Conservation (phyloP, 768 basidiomycete genomes). For the Coprinellus aureogranulatus region DNA sequence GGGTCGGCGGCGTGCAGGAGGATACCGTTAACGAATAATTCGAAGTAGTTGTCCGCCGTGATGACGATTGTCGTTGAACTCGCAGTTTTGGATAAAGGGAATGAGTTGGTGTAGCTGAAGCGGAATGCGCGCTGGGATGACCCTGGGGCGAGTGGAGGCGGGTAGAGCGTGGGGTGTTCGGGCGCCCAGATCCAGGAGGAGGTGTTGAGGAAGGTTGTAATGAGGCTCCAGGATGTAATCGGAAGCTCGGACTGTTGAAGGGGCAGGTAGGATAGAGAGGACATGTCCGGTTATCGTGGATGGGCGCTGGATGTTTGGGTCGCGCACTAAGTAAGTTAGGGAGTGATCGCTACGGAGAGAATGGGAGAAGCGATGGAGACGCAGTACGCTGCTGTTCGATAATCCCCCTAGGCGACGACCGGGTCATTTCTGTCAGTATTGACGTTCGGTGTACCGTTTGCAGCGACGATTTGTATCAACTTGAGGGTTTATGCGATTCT, state of each 20-base stretch:
- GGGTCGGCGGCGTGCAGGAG: not conserved
- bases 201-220: not conserved
- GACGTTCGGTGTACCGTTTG: too few species aligned
- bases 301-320: too few species aligned
- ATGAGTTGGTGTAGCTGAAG: not conserved
- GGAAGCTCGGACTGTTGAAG: not conserved
- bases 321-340: too few species aligned
- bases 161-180: not conserved
- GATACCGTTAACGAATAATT: not conserved
- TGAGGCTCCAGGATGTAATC: not conserved
- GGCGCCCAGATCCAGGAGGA: not conserved
- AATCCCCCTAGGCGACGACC: too few species aligned
- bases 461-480: too few species aligned
- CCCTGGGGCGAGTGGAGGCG: not conserved
- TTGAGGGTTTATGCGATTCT: too few species aligned
- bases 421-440: too few species aligned
- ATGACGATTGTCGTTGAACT: not conserved
- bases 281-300: too few species aligned
- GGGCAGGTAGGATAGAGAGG: not conserved
- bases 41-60: not conserved
- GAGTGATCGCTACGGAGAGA: too few species aligned
- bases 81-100: not conserved
- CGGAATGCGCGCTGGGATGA: not conserved
- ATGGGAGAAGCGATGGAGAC: too few species aligned
- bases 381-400: too few species aligned